phyloP scores from a whole-genome alignment of 345 rosid species.

The Populus ilicifolia region DNA sequence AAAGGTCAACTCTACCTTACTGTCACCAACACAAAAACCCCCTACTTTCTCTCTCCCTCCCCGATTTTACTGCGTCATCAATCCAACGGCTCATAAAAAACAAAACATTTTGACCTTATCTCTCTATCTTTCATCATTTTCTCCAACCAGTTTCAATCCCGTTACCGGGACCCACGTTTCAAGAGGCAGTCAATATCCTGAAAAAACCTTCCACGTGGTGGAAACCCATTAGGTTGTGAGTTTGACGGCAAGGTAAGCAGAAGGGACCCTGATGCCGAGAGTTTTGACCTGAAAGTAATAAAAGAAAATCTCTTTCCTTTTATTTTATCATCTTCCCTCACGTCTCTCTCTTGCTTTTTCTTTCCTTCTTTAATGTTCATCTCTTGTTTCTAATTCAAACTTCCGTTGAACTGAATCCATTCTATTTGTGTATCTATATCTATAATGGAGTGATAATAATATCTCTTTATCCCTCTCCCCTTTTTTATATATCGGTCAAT shows the following conservation, averaged over 20 bases:
- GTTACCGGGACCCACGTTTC: slow-evolving; percentile 21
- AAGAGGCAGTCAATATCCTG: slow-evolving; percentile 36
- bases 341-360: slow-evolving; percentile 9
- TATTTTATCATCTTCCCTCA: slow-evolving; percentile 13
- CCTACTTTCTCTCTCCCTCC: neutral
- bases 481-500: neutral
- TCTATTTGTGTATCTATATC: neutral
- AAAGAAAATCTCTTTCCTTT: neutral
- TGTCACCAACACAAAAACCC: slow-evolving; percentile 40
- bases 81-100: slow-evolving; percentile 42
- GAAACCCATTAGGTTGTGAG: neutral
- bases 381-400: neutral
- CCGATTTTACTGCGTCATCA: slow-evolving; percentile 21
- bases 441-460: neutral
- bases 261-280: slow-evolving; percentile 22
- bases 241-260: slow-evolving; percentile 32
- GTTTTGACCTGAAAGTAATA: slow-evolving; percentile 34
- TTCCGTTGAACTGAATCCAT: slow-evolving; percentile 2
- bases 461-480: neutral
- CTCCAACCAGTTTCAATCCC: slow-evolving; percentile 24
- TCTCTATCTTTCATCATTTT: slow-evolving; percentile 2
- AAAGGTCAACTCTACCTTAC: slow-evolving; percentile 56
- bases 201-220: slow-evolving; percentile 28
- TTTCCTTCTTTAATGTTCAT: neutral
- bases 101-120: slow-evolving; percentile 40